Conservation (phyloP, 1,284 basidiomycete genomes). For the Pholiota adiposa region DNA sequence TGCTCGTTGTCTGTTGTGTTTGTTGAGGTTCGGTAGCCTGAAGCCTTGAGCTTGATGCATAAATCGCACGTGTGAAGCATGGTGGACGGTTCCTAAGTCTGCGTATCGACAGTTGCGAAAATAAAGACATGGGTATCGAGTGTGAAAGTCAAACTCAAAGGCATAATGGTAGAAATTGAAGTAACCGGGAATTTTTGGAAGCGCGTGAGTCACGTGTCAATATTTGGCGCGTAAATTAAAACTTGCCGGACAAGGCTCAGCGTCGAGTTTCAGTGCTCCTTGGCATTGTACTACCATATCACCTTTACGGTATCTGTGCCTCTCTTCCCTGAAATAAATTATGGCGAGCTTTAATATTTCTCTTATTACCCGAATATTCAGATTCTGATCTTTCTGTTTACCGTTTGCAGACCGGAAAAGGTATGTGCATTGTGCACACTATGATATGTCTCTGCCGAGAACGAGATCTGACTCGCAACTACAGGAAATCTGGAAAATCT, state of each 20-base stretch:
- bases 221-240: not conserved
- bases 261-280: not conserved
- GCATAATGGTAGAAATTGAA: too few relatives aligned
- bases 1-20: not conserved
- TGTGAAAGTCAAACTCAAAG: too few relatives aligned
- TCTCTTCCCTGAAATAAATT: not conserved
- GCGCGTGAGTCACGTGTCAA: not conserved
- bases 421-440: too few relatives aligned
- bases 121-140: not conserved
- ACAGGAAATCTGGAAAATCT: conserved; percentile 44
- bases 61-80: conserved; percentile 20
- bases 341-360: not conserved
- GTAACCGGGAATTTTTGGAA: not conserved
- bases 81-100: not conserved
- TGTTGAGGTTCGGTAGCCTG: conserved; percentile 8
- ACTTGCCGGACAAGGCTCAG: too few relatives aligned
- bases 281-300: not conserved
- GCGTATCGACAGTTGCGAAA: not conserved
- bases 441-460: too few relatives aligned
- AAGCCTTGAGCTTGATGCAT: conserved; percentile 17
- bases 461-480: not conserved
- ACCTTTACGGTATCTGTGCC: not conserved
- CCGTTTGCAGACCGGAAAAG: not conserved
- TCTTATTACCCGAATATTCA: too few relatives aligned
- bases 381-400: not conserved